phyloP scores from a whole-genome alignment of 805 yeast genomes.

The Cyberlindnera xishuangbannaensis region DNA sequence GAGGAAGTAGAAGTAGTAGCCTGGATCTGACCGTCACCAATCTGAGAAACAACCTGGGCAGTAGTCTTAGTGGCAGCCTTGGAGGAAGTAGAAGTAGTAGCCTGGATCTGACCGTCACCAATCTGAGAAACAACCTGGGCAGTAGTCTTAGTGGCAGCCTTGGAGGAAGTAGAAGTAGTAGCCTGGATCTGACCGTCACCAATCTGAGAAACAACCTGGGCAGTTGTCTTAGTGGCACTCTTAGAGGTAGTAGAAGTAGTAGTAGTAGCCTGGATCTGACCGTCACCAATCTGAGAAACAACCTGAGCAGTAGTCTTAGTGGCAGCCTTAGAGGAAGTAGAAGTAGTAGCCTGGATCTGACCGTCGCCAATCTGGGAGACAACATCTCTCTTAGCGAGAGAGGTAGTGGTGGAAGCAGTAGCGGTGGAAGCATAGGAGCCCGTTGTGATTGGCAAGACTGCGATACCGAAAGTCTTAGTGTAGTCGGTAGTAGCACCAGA shows the following conservation, averaged over 20 bases:
- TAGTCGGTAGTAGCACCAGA: conserved; percentile 33
- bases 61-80: conserved; percentile 17
- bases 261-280: conserved; percentile 35
- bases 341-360: conserved; percentile 47
- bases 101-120: conserved; percentile 40
- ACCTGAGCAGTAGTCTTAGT: conserved; percentile 27
- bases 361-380: conserved; percentile 54
- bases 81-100: conserved; percentile 18
- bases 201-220: conserved; percentile 20
- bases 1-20: conserved; percentile 27
- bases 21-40: conserved; percentile 41
- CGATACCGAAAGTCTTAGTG: conserved; percentile 38
- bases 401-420: conserved; percentile 8
- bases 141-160: conserved; percentile 13
- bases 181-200: conserved; percentile 23
- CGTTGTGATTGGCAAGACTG: conserved; percentile 31
- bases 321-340: too few relatives aligned
- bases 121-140: conserved; percentile 34
- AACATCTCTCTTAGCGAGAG: conserved; percentile 33
- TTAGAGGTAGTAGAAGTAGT: conserved; percentile 10
- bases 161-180: conserved; percentile 24
- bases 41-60: conserved; percentile 33
- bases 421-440: conserved; percentile 30
- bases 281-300: conserved; percentile 40
- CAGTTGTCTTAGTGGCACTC: too few relatives aligned